Evolutionary conservation across 164 flowering plant genomes (phyloP).

Genomic region (Magnolia sinica): DNA sequence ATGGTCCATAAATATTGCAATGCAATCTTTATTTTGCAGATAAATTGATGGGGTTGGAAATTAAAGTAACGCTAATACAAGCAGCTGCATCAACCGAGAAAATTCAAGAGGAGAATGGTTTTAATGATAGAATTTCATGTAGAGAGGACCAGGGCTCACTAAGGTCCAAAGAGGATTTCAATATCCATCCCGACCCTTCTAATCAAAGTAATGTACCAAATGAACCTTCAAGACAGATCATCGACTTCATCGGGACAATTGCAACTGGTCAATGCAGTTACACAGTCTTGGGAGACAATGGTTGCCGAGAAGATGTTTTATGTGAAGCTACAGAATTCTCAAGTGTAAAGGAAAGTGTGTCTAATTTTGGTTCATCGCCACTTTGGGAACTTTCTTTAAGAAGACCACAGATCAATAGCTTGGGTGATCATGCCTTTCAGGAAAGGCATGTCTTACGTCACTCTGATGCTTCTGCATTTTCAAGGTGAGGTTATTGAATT

Average conservation of each 20-base stretch:
- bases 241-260: constrained; percentile 33
- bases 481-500: constrained; percentile 27
- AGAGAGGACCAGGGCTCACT: constrained; percentile 8
- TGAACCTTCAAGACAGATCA: constrained; percentile 23
- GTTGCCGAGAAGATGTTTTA: background rate
- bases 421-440: constrained; percentile 17
- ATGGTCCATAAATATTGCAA: background rate
- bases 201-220: constrained; percentile 16
- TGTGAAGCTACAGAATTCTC: constrained; percentile 6
- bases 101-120: constrained; percentile 7
- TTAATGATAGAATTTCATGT: constrained; percentile 9
- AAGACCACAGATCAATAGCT: constrained; percentile 19
- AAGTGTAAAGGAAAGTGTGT: constrained; percentile 3
- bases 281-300: constrained; percentile 10
- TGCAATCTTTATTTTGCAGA: constrained; percentile 19
- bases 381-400: constrained; percentile 39
- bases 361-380: constrained; percentile 20
- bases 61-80: constrained; percentile 15
- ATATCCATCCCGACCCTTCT: constrained; percentile 6
- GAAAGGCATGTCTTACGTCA: constrained; percentile 35
- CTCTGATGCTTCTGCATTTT: constrained; percentile 46
- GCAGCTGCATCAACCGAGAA: constrained; percentile 16
- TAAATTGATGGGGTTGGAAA: constrained; percentile 12
- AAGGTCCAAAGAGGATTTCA: constrained; percentile 7
- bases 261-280: constrained; percentile 8